Evolutionary conservation across 2,329 filamentous ascomycete species (phyloP), one percentile per base, ranked within the genome.

Genomic region (Diaporthe ampelina): DNA sequence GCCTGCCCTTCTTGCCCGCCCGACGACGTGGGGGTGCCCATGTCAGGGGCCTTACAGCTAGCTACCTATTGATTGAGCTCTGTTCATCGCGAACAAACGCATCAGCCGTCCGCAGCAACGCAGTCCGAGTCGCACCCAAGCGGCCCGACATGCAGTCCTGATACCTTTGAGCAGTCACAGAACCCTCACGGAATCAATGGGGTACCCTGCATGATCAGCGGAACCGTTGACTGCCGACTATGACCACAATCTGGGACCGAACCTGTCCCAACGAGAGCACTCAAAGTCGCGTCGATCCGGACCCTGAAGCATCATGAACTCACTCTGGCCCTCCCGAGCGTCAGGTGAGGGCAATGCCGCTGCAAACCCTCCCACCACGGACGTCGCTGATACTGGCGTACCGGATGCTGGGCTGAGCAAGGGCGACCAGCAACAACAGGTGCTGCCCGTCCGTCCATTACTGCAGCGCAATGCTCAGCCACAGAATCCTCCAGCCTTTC

Each of bases 401-500:
- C 58, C 70, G 35, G 63, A 73, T 50, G 67, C 63, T 52, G 69
- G 69, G 24, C 29, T 58, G 29, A 70, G 73, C 24, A 63, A 72
- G 40, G 54, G 32, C 40, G 56, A 71, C 17, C 70, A 72, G 40
- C 74, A 61, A n/a, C 63, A 59, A 32, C 67, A 54, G 37, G 50
- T 57, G 2, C 50, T 69, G 35, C 54, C 65, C 19, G 70, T 75
- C 50, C 79, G 82, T 56, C 81, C 82, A 21, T 74, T 77, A 10
- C 76, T 81, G 37, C 80, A 81, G 72, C 79, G 80, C 73, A 81
- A 81, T 67, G 71, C 74, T 76, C 72, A 77, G 76, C 67, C 78
- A 81, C 74, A 77, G 72, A 68, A 79, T 26, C 65, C 67, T 29
- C 73, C 75, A 7, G 70, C 75, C 52, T 48, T 76, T 35, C 75